phyloP scores from a whole-genome alignment of 2,329 filamentous ascomycete genomes.

The Plectosphaerella cucumerina region DNA sequence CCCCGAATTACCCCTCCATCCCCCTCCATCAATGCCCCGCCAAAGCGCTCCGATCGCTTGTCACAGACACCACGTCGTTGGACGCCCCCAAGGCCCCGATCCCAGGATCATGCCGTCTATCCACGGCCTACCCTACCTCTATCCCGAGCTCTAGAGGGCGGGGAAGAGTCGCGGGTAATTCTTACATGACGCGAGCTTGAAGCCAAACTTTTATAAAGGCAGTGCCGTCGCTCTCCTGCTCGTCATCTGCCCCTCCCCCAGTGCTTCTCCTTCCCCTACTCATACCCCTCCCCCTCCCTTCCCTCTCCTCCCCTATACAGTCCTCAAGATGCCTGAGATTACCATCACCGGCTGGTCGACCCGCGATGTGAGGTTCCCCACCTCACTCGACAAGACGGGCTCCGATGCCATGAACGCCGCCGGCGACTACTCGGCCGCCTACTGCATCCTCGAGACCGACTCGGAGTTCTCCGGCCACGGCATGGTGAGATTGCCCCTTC shows the following conservation, averaged over 20 bases:
- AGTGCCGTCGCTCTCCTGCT: conserved; percentile 3
- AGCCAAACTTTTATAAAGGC: conserved; percentile 2
- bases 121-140: too few relatives aligned
- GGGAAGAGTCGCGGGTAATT: background rate
- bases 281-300: background rate
- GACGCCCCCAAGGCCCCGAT: background rate
- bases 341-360: conserved; percentile 70
- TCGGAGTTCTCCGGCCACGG: conserved; percentile 68
- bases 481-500: conserved; percentile 55
- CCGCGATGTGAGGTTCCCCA: conserved; percentile 75
- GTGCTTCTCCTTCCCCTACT: conserved; percentile 1
- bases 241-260: background rate
- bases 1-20: conserved; percentile 11
- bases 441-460: conserved; percentile 85
- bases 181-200: conserved; percentile 3
- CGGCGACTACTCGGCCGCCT: conserved; percentile 89
- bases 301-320: background rate
- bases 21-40: conserved; percentile 5
- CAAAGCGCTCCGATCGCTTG: background rate
- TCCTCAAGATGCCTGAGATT: conserved; percentile 46
- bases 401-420: conserved; percentile 96
- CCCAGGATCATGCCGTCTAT: too few relatives aligned
- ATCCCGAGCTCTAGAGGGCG: too few relatives aligned
- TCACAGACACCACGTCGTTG: background rate
- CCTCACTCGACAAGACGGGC: conserved; percentile 94